Evolutionary conservation across 768 basidiomycete genomes (phyloP).

Genomic region (Butyriboletus loyo): DNA sequence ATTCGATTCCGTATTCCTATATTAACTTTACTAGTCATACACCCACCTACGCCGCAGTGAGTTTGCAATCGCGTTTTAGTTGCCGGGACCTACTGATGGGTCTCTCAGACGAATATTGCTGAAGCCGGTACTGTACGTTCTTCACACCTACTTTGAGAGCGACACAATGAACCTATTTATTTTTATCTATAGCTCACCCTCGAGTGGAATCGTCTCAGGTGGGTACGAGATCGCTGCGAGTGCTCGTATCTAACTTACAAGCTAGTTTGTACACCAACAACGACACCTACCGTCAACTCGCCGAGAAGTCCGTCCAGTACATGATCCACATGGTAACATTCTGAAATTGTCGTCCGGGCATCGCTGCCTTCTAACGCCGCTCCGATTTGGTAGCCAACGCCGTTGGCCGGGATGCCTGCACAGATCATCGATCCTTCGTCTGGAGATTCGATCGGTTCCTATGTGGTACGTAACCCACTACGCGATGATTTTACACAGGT

Average conservation of each 20-base stretch:
- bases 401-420: conserved; percentile 49
- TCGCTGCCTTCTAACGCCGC: not conserved
- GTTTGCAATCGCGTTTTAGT: conserved; percentile 7
- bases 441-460: conserved; percentile 48
- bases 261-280: conserved; percentile 50
- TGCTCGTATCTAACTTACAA: not conserved
- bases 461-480: conserved; percentile 44
- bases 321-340: conserved; percentile 43
- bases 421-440: conserved; percentile 55
- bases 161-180: not conserved
- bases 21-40: conserved; percentile 39
- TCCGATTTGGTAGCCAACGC: conserved; percentile 9
- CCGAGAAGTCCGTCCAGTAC: conserved; percentile 49
- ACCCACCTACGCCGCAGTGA: conserved; percentile 30
- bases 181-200: conserved; percentile 43
- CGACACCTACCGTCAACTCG: conserved; percentile 54
- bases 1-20: conserved; percentile 35
- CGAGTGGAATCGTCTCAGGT: conserved; percentile 55
- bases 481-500: not conserved
- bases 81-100: not conserved
- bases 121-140: conserved; percentile 43
- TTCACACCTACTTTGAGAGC: not conserved
- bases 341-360: not conserved
- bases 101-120: conserved; percentile 43
- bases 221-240: not conserved